Evolutionary conservation across 495 filamentous ascomycete genomes (phyloP).

Genomic region (Xylaria palmicola): DNA sequence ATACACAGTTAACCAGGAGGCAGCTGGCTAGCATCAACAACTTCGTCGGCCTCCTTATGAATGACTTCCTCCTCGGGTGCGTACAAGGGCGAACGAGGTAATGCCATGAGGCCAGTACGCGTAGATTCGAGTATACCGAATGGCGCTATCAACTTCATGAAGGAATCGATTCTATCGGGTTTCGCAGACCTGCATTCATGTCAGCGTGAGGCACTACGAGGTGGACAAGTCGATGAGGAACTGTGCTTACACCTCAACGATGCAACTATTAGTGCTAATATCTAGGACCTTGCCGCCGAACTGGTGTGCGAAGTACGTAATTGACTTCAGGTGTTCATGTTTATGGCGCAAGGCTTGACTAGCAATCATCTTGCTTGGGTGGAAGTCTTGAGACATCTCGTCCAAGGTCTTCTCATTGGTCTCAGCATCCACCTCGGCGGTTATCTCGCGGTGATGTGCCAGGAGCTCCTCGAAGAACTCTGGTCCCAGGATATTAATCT

Average conservation of each 20-base stretch:
- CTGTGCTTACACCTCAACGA: constrained; percentile 85
- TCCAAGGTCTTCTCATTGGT: constrained; percentile 37
- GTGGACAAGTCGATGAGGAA: not conserved
- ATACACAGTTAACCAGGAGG: constrained; percentile 73
- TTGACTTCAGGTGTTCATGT: constrained; percentile 91
- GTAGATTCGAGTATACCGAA: constrained; percentile 97
- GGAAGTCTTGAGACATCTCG: constrained; percentile 64
- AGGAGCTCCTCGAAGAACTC: constrained; percentile 97
- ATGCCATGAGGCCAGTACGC: constrained; percentile 91
- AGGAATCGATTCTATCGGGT: constrained; percentile 89
- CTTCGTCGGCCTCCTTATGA: constrained; percentile 82
- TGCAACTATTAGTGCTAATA: constrained; percentile 97
- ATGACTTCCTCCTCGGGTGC: constrained; percentile 68
- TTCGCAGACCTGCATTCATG: constrained; percentile 72
- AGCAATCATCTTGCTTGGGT: constrained; percentile 77
- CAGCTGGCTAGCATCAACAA: constrained; percentile 89
- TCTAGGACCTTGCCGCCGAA: constrained; percentile 97
- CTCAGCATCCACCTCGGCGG: constrained; percentile 40
- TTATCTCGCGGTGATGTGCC: constrained; percentile 84
- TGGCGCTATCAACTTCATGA: constrained; percentile 92
- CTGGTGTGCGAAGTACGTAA: constrained; percentile 94
- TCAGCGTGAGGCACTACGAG: constrained; percentile 17
- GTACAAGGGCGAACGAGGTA: constrained; percentile 87
- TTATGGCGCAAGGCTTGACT: constrained; percentile 92
- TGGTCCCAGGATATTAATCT: constrained; percentile 90